Evolutionary conservation across 805 yeast genomes (phyloP).

Genomic region (Kazachstania africana): DNA sequence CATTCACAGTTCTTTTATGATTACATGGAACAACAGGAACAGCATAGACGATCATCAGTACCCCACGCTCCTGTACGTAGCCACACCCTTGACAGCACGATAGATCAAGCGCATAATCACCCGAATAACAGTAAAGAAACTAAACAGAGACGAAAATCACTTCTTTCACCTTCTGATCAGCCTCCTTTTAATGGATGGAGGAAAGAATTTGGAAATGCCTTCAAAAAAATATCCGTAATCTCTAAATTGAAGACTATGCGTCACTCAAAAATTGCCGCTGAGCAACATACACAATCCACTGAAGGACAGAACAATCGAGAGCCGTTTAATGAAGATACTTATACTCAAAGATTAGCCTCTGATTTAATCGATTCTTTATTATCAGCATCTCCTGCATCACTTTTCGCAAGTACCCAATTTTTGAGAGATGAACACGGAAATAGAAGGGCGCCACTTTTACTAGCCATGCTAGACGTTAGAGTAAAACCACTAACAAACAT

Average conservation of each 20-base stretch:
- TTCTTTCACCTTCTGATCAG: conserved; percentile 1
- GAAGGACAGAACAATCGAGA: not conserved
- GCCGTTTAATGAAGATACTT: conserved; percentile 3
- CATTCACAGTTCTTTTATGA: too few species aligned
- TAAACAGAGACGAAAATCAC: conserved; percentile 7
- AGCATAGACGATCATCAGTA: too few species aligned
- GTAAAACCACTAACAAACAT: conserved; percentile 34
- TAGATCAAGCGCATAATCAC: too few species aligned
- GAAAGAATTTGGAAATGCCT: conserved; percentile 21
- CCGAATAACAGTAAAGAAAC: too few species aligned
- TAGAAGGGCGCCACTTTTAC: conserved; percentile 70
- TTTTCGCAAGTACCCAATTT: conserved; percentile 64
- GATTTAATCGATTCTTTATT: conserved; percentile 41
- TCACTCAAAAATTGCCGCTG: not conserved
- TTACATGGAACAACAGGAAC: too few species aligned
- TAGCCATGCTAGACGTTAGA: conserved; percentile 59
- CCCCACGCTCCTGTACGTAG: too few species aligned
- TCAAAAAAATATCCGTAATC: conserved; percentile 13
- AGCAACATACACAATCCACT: not conserved
- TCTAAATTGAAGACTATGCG: conserved; percentile 9
- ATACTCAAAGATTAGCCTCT: conserved; percentile 25
- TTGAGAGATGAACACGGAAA: conserved; percentile 65
- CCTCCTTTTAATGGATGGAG: conserved; percentile 10
- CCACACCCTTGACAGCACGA: too few species aligned
- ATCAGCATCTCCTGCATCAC: conserved; percentile 62